phyloP scores from a whole-genome alignment of 2,329 filamentous ascomycete genomes.

The Pseudopithomyces maydicus region DNA sequence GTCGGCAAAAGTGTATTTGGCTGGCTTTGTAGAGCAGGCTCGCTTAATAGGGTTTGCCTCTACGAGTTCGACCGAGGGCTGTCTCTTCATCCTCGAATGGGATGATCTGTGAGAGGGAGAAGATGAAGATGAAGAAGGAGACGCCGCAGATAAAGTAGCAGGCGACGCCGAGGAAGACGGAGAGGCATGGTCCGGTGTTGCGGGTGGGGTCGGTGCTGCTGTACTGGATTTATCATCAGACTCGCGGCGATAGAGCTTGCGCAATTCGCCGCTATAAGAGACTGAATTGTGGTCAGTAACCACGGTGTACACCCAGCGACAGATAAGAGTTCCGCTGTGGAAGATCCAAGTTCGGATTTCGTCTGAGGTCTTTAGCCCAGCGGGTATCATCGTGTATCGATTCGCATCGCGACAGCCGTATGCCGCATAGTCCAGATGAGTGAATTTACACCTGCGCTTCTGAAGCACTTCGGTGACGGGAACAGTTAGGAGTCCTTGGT shows the following conservation, averaged over 20 bases:
- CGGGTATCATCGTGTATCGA: neutral
- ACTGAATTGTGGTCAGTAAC: slow-evolving; percentile 13
- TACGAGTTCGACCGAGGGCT: neutral
- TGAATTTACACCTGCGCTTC: slow-evolving; percentile 1
- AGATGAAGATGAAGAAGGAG: neutral
- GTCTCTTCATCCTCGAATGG: neutral
- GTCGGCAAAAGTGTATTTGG: slow-evolving; percentile 21
- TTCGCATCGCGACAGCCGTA: neutral
- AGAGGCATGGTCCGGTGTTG: neutral
- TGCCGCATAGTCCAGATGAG: neutral
- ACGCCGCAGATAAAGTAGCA: too few relatives aligned
- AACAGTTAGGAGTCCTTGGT: slow-evolving; percentile 21
- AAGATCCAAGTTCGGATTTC: slow-evolving; percentile 15
- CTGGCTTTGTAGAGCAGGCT: slow-evolving; percentile 2
- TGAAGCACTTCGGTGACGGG: slow-evolving; percentile 11
- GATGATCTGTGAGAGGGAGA: neutral
- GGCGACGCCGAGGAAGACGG: too few relatives aligned
- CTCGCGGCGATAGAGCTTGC: slow-evolving; percentile 16
- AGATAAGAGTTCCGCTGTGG: slow-evolving; percentile 13
- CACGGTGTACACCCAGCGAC: slow-evolving; percentile 15
- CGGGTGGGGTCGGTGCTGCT: neutral
- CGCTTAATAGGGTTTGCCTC: neutral
- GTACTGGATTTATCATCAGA: neutral
- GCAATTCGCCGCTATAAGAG: slow-evolving; percentile 16
- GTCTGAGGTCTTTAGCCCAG: neutral